These are phyloP conservation scores for Amaranthus cruentus DNA, from an alignment of 148 eudicot genomes.

Conservation along the genomic window DNA sequence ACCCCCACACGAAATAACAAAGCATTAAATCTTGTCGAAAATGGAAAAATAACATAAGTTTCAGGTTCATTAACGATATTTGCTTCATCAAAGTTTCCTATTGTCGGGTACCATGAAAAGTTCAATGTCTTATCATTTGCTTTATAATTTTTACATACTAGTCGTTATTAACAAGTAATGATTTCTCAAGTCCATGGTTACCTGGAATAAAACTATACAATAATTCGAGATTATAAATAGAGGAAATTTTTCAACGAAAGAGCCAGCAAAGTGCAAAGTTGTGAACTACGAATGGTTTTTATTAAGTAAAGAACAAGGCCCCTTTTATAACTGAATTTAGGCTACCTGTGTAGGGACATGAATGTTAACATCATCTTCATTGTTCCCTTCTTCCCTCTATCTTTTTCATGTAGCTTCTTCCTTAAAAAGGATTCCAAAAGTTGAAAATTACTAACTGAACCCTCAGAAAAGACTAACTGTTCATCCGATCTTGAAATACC, in stretches of 20 bases:
- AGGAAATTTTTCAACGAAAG: not conserved
- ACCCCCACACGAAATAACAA: not conserved
- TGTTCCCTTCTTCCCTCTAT: constrained; percentile 18
- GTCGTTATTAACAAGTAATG: not conserved
- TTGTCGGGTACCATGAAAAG: not conserved
- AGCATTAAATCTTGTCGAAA: not conserved
- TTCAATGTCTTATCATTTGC: not conserved
- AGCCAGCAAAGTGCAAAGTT: constrained; percentile 1
- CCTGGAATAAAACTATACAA: not conserved
- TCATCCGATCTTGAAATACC: not conserved
- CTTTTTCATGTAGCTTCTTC: constrained; percentile 29
- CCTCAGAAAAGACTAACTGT: not conserved
- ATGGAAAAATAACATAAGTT: not conserved
- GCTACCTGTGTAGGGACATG: constrained; percentile 27
- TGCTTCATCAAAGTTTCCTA: too few species aligned
- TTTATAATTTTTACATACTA: not conserved
- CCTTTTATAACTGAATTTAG: constrained; percentile 32
- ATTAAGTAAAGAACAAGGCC: constrained; percentile 20
- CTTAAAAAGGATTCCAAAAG: constrained; percentile 18
- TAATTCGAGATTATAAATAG: not conserved
- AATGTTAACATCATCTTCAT: constrained; percentile 20
- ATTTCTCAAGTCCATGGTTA: not conserved
- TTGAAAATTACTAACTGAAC: not conserved
- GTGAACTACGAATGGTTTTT: constrained; percentile 24
- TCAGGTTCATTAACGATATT: not conserved